Percentiles rank a stretch among this genome's conserved stretches.
Conservation (phyloP, 768 basidiomycete species). For the Boletus sensibilis region DNA sequence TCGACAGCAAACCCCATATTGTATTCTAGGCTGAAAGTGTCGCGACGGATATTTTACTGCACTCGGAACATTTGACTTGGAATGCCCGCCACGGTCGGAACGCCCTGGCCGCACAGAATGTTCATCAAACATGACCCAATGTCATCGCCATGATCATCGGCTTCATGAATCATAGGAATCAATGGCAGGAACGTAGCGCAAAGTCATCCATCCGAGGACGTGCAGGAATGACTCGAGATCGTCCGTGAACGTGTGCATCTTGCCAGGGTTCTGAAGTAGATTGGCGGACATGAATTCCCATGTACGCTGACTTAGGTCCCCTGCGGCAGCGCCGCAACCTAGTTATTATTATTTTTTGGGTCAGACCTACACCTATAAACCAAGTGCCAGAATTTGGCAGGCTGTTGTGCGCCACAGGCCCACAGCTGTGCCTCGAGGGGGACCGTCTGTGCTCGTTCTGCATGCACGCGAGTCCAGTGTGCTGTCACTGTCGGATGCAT, state of each 20-base stretch:
- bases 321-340: too few relatives aligned
- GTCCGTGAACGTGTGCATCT: slow-evolving; percentile 24
- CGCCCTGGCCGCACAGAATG: too few relatives aligned
- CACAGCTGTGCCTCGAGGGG: too few relatives aligned
- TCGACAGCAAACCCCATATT: too few relatives aligned
- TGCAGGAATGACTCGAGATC: slow-evolving; percentile 34
- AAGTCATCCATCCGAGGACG: background rate
- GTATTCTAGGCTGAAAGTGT: background rate
- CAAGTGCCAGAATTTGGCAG: too few relatives aligned
- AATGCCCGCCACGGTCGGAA: background rate
- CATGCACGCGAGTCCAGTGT: too few relatives aligned
- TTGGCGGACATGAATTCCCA: background rate
- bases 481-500: too few relatives aligned
- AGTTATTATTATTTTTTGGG: too few relatives aligned
- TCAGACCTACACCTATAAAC: too few relatives aligned
- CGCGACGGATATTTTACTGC: background rate
- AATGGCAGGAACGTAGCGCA: background rate
- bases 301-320: too few relatives aligned
- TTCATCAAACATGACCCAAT: background rate
- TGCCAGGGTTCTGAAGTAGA: background rate
- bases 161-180: background rate
- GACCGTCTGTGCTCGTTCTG: too few relatives aligned
- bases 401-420: too few relatives aligned
- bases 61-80: background rate
- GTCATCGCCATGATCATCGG: background rate